These are phyloP conservation scores for Geotrichum reessii DNA, from an alignment of 1,139 yeast genomes.

Conservation along the genomic window DNA sequence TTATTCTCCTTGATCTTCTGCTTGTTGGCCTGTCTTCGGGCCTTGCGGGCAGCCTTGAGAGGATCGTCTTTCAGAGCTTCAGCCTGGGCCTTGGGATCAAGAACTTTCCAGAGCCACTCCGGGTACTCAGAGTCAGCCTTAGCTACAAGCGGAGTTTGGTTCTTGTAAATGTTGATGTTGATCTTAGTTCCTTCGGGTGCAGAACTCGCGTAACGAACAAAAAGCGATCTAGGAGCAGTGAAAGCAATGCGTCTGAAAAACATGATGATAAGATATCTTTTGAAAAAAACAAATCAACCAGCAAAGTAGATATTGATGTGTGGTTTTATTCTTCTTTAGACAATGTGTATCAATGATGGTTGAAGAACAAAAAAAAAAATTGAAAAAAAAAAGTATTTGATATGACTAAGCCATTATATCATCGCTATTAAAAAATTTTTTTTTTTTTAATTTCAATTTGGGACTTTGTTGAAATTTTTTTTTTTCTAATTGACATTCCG, in stretches of 20 bases:
- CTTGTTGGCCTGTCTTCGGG: constrained; percentile 62
- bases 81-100: constrained; percentile 56
- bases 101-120: constrained; percentile 88
- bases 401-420: not conserved
- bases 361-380: not conserved
- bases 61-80: constrained; percentile 54
- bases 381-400: not conserved
- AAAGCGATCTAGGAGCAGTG: not conserved
- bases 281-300: too few species aligned
- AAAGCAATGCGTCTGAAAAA: not conserved
- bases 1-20: constrained; percentile 70
- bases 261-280: not conserved
- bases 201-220: constrained; percentile 23
- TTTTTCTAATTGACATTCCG: not conserved
- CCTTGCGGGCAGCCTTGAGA: constrained; percentile 61
- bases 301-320: too few species aligned
- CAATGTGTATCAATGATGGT: too few species aligned
- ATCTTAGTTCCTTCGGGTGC: constrained; percentile 74
- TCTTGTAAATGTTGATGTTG: constrained; percentile 69
- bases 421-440: not conserved
- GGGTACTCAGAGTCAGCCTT: constrained; percentile 85
- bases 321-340: too few species aligned
- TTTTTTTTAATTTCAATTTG: not conserved
- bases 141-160: constrained; percentile 87
- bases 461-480: not conserved